These are phyloP conservation scores for Tilletia indica DNA, from an alignment of 1,284 basidiomycete genomes.

Conservation along the genomic window DNA sequence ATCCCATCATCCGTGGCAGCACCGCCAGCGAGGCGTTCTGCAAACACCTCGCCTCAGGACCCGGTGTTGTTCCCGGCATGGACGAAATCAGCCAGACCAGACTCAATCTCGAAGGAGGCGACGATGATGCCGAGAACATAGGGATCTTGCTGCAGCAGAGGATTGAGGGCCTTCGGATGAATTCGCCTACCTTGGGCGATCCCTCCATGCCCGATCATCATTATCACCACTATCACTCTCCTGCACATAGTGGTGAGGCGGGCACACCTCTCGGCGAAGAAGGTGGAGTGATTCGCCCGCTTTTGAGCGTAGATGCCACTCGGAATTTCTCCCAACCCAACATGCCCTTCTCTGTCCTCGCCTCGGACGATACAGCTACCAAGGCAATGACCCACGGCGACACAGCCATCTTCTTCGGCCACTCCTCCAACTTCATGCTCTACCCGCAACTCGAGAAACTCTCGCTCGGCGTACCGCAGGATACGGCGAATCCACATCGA, in stretches of 20 bases:
- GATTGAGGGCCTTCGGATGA: background rate
- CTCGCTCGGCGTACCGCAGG: constrained; percentile 5
- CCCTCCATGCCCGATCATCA: background rate
- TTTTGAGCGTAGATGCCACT: too few relatives aligned
- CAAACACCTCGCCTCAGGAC: too few relatives aligned
- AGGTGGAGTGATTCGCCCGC: too few relatives aligned
- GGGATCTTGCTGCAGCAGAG: constrained; percentile 13
- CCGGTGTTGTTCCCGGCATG: too few relatives aligned
- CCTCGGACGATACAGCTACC: background rate
- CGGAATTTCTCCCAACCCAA: background rate
- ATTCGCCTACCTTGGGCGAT: background rate
- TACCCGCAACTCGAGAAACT: constrained; percentile 16
- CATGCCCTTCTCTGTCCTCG: background rate
- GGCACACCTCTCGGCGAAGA: background rate
- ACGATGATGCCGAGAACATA: constrained; percentile 6
- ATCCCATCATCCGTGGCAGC: background rate
- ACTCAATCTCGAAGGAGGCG: background rate
- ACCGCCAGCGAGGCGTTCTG: too few relatives aligned
- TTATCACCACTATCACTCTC: background rate
- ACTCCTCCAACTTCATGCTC: constrained; percentile 18
- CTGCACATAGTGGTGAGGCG: background rate
- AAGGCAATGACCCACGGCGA: background rate
- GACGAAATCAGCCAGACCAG: too few relatives aligned
- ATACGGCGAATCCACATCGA: background rate
- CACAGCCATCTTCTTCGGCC: constrained; percentile 12